Conservation (phyloP, 1,284 basidiomycete genomes). For the Xerocomus nothofagi region DNA sequence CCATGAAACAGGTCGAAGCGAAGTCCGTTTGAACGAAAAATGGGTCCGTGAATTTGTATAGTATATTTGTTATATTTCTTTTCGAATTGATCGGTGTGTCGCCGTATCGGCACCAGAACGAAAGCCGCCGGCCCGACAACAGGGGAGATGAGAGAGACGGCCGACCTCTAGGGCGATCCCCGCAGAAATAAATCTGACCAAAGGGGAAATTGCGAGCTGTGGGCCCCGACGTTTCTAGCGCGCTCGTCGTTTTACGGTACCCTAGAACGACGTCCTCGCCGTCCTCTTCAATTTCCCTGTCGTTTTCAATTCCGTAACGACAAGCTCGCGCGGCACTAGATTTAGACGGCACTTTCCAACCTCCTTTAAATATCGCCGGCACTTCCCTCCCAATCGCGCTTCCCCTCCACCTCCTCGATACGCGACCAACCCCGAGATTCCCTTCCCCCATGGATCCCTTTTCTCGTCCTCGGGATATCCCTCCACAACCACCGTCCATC, state of each 20-base stretch:
- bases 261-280: neutral
- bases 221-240: constrained; percentile 1
- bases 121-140: constrained; percentile 38
- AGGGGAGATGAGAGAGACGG: constrained; percentile 21
- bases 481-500: constrained; percentile 19
- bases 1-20: constrained; percentile 13
- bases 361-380: constrained; percentile 35
- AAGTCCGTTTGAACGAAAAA: constrained; percentile 7
- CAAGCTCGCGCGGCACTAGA: constrained; percentile 27
- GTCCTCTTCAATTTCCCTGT: constrained; percentile 19
- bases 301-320: constrained; percentile 29
- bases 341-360: constrained; percentile 33
- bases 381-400: neutral
- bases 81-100: constrained; percentile 9
- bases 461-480: constrained; percentile 16
- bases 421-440: neutral
- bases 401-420: neutral
- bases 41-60: constrained; percentile 3
- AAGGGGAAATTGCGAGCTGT: constrained; percentile 18
- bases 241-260: constrained; percentile 9
- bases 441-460: constrained; percentile 24
- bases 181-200: constrained; percentile 22
- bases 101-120: constrained; percentile 29
- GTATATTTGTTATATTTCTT: constrained; percentile 8
- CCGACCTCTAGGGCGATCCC: constrained; percentile 29